Base-by-base conservation (phyloP, 1,139 yeast species). In the Geotrichum europaeum region DNA sequence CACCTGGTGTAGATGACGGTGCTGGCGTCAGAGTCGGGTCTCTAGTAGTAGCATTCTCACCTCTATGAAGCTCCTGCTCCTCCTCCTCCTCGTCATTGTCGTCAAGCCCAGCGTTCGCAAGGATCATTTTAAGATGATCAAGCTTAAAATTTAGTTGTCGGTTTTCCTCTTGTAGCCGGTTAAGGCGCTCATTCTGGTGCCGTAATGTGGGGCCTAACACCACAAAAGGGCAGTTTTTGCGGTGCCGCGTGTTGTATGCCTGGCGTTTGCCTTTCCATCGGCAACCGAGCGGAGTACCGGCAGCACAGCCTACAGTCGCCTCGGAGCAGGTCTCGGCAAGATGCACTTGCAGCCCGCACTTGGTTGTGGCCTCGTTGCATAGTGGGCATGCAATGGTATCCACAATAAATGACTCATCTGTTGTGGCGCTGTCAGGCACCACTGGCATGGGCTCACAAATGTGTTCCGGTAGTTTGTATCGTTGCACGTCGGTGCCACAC, bases 221-320 rank as follows among this genome's bases (percentile, higher is more conserved):
- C 2, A 73, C 66, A 58, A 77, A 72, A 0, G 69, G 65, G 64
- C 83, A 80, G 10, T 67, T 69, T 4, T 65, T 56, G 2, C 62
- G n/a, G 62, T 79, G 83, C 5, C 70, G 65, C 2, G 65, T 64
- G 1, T 66, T 61, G 15, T 71, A 62, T 20, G 70, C 57, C n/a
- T 68, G 72, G 47, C 78, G 67, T 40, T 71, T 68, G 1, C 79
- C 79, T 34, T 68, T 69, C 81, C 81, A 76, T 20, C 67, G 66
- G 61, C 82, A 79, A 0, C 82, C 82, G 10, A 40, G 20, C n/a
- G 47, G 54, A 4, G 22, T 34, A 1, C 22, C 24, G n/a, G 36
- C 58, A 3, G 15, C 45, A 7, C 25, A 24, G 9, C 32, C 15
- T 10, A 52, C 53, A 20, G 18, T 20, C 28, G 54, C 20, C 12